Base-by-base conservation (phyloP, 2,329 filamentous ascomycete species). In the Zymoseptoria brevis region DNA sequence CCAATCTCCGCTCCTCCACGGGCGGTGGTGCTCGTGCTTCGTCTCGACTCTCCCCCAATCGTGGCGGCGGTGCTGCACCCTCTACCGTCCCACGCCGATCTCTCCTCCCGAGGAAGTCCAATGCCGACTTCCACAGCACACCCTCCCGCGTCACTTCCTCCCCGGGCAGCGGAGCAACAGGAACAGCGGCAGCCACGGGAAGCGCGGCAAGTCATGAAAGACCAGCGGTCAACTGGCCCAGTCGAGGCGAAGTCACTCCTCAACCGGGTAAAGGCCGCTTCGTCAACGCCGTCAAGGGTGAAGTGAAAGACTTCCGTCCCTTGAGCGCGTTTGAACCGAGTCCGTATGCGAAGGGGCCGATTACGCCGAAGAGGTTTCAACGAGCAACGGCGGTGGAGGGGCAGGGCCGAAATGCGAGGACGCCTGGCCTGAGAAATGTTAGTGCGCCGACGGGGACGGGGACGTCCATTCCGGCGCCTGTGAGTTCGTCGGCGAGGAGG, bases 301-400 rank as follows among this genome's bases (percentile, higher is more conserved):
- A 67, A 19, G 57, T 60, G 45, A 66, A 64, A 24, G 68, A 71
- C 51, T 72, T 71, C 58, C 62, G 68, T 0, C 71, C 72, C 48
- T 64, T 73, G 2, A 70, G 71, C 6, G 64, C 68, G 1, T 66
- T 67, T 50, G 71, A 74, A 58, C 71, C 72, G 19, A 70, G 69
- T 3, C 67, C 68, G 1, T 72, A 73, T 56, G 69, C 71, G 13
- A 73, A 71, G 56, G 56, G 62, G 9, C 66, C 70, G 7, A 62
- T 70, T 9, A 68, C 67, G 7, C 68, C 68, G 19, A 69, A 70
- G 60, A 64, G 62, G 24, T 64, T 66, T 58, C 13, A n/a, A 7
- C 4, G 35, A 5, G 35, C 35, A 2, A 45, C 35, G 35, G 5
- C 16, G 5, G 26, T 2, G 35, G 35, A n/a, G 35, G 16, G 35